Conservation (phyloP, 2,329 filamentous ascomycete genomes). For the Cryphonectria carpinicola region DNA sequence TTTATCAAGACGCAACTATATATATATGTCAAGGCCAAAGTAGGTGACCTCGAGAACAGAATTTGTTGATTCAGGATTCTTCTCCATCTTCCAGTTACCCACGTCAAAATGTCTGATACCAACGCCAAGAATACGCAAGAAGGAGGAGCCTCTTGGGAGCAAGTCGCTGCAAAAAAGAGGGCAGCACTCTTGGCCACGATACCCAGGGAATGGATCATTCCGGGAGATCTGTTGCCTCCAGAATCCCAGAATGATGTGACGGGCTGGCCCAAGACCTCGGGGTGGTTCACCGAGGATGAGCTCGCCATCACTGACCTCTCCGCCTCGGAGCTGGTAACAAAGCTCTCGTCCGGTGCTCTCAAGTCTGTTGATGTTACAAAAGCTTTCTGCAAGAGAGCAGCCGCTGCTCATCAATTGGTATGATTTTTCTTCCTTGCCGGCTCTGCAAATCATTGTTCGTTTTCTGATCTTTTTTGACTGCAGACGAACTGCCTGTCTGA, state of each 20-base stretch:
- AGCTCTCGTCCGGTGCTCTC: constrained; percentile 43
- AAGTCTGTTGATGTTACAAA: constrained; percentile 41
- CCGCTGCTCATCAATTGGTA: constrained; percentile 44
- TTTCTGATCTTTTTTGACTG: neutral
- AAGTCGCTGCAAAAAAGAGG: constrained; percentile 48
- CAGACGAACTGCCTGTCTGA: constrained; percentile 57
- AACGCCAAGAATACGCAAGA: neutral
- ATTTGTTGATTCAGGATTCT: neutral
- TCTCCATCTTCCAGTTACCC: neutral
- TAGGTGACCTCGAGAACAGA: neutral
- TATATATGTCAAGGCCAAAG: neutral
- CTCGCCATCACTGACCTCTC: constrained; percentile 43
- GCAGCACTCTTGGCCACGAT: constrained; percentile 51
- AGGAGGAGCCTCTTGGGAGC: constrained; percentile 42
- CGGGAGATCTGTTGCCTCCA: constrained; percentile 55
- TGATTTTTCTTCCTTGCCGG: neutral
- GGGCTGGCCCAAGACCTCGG: constrained; percentile 57
- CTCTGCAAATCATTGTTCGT: neutral
- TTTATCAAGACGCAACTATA: neutral
- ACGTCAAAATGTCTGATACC: neutral
- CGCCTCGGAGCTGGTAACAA: constrained; percentile 40
- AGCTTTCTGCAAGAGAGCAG: constrained; percentile 46
- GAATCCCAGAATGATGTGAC: constrained; percentile 60
- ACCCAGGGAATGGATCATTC: constrained; percentile 61
- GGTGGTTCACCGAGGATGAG: constrained; percentile 58